These are phyloP conservation scores for Ganoderma boninense DNA, from an alignment of 1,284 basidiomycete species.

Conservation along the genomic window DNA sequence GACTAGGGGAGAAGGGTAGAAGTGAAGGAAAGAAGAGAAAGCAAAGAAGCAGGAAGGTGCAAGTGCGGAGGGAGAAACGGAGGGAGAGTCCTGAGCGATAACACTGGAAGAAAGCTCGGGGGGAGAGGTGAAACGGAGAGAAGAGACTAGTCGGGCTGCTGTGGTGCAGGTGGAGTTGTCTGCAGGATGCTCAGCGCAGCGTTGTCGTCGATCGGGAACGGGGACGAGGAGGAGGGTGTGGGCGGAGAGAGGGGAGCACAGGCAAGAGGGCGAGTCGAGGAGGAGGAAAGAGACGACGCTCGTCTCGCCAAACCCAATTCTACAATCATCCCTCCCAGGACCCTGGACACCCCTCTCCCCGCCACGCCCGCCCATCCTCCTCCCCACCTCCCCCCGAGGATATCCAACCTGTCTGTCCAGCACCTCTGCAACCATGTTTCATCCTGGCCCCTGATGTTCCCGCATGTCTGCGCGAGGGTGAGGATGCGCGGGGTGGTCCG, in stretches of 20 bases:
- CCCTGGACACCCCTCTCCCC: slow-evolving; percentile 22
- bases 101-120: slow-evolving; percentile 42
- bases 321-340: slow-evolving; percentile 17
- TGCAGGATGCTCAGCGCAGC: slow-evolving; percentile 26
- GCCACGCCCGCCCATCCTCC: not conserved
- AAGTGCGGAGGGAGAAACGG: slow-evolving; percentile 22
- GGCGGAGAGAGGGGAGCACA: slow-evolving; percentile 30
- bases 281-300: slow-evolving; percentile 21
- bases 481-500: slow-evolving; percentile 28
- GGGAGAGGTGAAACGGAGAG: slow-evolving; percentile 23
- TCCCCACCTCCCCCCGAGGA: not conserved
- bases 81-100: slow-evolving; percentile 37
- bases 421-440: not conserved
- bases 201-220: slow-evolving; percentile 28
- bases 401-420: not conserved
- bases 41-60: slow-evolving; percentile 39
- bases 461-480: not conserved
- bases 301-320: slow-evolving; percentile 27
- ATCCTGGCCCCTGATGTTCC: not conserved
- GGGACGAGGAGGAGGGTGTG: slow-evolving; percentile 27
- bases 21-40: slow-evolving; percentile 45
- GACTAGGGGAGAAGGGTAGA: slow-evolving; percentile 27
- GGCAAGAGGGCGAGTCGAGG: slow-evolving; percentile 25
- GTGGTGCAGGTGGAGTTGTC: slow-evolving; percentile 13
- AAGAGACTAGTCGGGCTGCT: slow-evolving; percentile 18